Conservation (phyloP, 2,329 filamentous ascomycete species). For the Blastomyces emzantsi region DNA sequence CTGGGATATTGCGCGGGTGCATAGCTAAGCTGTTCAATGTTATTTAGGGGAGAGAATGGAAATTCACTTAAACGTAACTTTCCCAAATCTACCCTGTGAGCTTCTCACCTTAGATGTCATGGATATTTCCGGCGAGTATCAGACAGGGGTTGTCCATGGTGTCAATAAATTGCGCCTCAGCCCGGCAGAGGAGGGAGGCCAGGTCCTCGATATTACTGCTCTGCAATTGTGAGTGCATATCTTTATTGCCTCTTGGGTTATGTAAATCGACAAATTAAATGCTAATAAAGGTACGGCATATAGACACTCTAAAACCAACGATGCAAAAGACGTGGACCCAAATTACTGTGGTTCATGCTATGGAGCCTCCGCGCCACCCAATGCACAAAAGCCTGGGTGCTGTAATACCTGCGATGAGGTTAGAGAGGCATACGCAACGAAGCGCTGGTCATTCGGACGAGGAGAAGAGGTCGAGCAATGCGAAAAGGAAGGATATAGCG, state of each 20-base stretch:
- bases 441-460: conserved; percentile 87
- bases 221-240: conserved; percentile 52
- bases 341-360: conserved; percentile 92
- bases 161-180: conserved; percentile 81
- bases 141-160: conserved; percentile 87
- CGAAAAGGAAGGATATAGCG: conserved; percentile 83
- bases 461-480: conserved; percentile 94
- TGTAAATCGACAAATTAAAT: not conserved
- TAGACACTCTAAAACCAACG: conserved; percentile 59
- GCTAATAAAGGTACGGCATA: conserved; percentile 4
- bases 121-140: conserved; percentile 96
- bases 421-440: conserved; percentile 79
- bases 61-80: conserved; percentile 95
- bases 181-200: conserved; percentile 63
- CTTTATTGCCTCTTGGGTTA: not conserved
- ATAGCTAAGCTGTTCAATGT: conserved; percentile 9
- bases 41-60: conserved; percentile 87
- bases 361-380: conserved; percentile 64
- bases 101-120: conserved; percentile 95
- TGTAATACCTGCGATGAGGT: conserved; percentile 98
- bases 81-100: conserved; percentile 89
- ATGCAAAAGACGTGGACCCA: conserved; percentile 72
- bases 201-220: conserved; percentile 60
- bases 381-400: conserved; percentile 72
- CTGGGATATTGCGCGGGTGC: not conserved